phyloP scores from a whole-genome alignment of 2,329 filamentous ascomycete genomes.

The Scedosporium apiospermum region DNA sequence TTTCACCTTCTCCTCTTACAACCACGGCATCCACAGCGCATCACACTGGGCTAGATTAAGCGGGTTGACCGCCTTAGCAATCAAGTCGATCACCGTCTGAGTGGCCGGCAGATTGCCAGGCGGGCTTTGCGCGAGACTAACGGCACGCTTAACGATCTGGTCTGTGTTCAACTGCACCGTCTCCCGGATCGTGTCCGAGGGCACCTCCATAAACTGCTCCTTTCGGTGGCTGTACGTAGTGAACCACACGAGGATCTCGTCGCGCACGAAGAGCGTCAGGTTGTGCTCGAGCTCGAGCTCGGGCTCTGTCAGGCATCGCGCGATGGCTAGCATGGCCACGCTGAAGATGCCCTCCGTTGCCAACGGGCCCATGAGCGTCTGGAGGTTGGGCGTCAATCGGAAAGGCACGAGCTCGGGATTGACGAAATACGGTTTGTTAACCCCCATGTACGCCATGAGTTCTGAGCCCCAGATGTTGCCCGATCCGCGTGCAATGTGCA shows the following conservation, averaged over 20 bases:
- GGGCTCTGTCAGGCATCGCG: slow-evolving; percentile 83
- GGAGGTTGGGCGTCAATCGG: slow-evolving; percentile 91
- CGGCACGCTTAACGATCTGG: slow-evolving; percentile 81
- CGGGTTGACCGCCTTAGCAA: slow-evolving; percentile 88
- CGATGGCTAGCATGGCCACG: slow-evolving; percentile 93
- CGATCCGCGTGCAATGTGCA: slow-evolving; percentile 76
- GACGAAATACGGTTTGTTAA: slow-evolving; percentile 78
- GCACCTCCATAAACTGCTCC: slow-evolving; percentile 28
- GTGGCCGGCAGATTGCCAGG: slow-evolving; percentile 82
- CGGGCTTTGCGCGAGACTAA: slow-evolving; percentile 70
- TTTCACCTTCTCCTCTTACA: slow-evolving; percentile 38
- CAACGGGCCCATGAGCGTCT: slow-evolving; percentile 90
- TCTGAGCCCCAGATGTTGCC: slow-evolving; percentile 97
- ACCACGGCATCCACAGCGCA: slow-evolving; percentile 93
- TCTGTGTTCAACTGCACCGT: slow-evolving; percentile 81
- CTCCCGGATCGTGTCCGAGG: slow-evolving; percentile 62
- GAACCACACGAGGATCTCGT: slow-evolving; percentile 98
- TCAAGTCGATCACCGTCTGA: slow-evolving; percentile 91
- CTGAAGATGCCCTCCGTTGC: slow-evolving; percentile 94
- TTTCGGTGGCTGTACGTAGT: slow-evolving; percentile 60
- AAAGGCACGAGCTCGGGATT: slow-evolving; percentile 95
- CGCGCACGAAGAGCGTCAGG: slow-evolving; percentile 85
- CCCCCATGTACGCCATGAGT: slow-evolving; percentile 81
- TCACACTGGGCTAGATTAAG: slow-evolving; percentile 82
- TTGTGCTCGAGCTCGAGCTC: slow-evolving; percentile 89